phyloP scores from a whole-genome alignment of 2,329 filamentous ascomycete genomes.

The Ceratocystis cubensis region DNA sequence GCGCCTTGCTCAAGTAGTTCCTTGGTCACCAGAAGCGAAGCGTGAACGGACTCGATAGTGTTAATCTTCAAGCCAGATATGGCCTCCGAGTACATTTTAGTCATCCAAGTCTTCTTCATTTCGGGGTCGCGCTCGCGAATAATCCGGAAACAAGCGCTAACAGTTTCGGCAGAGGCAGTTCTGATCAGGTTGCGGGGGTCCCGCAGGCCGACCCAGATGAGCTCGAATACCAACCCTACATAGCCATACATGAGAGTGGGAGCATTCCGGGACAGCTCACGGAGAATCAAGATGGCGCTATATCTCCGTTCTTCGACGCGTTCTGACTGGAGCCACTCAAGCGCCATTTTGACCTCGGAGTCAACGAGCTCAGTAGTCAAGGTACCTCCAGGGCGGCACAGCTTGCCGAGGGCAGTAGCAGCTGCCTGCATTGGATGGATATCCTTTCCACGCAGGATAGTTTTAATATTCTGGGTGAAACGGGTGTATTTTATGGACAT shows the following conservation, averaged over 20 bases:
- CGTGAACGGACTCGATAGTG: constrained; percentile 80
- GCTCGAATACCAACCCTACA: constrained; percentile 86
- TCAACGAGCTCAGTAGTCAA: constrained; percentile 93
- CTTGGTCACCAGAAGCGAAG: constrained; percentile 83
- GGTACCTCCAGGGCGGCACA: constrained; percentile 85
- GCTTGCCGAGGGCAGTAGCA: constrained; percentile 73
- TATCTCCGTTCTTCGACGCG: constrained; percentile 87
- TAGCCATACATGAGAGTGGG: constrained; percentile 93
- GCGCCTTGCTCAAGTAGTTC: constrained; percentile 87
- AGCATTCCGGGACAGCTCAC: constrained; percentile 82
- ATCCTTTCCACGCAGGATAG: constrained; percentile 80
- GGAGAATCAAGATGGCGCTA: constrained; percentile 78
- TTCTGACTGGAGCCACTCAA: constrained; percentile 95
- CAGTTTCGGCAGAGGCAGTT: constrained; percentile 80
- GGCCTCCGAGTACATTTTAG: constrained; percentile 79
- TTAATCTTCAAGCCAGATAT: constrained; percentile 65
- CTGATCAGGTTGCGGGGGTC: constrained; percentile 86
- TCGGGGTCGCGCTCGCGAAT: constrained; percentile 84
- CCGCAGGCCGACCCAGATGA: constrained; percentile 88
- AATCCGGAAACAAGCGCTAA: constrained; percentile 91
- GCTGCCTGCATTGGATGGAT: constrained; percentile 82
- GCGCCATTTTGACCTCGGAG: constrained; percentile 86
- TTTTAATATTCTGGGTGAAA: constrained; percentile 82
- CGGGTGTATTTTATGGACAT: constrained; percentile 85
- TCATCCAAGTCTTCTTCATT: constrained; percentile 78